These are phyloP conservation scores for Venturia aucupariae DNA, from an alignment of 2,329 filamentous ascomycete genomes.

Conservation along the genomic window DNA sequence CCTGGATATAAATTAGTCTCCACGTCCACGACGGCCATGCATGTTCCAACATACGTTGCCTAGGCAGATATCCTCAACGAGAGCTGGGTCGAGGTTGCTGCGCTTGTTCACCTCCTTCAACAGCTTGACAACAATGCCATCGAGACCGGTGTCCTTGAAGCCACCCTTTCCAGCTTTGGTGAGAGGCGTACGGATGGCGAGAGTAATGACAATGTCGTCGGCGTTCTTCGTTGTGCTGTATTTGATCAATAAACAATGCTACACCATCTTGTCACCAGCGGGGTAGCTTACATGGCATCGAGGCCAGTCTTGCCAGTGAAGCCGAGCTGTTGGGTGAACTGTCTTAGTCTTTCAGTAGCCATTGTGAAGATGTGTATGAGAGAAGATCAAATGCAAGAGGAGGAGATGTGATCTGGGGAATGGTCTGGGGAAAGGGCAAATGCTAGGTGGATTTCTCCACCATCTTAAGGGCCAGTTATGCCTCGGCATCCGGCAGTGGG, in stretches of 20 bases:
- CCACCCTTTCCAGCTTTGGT: conserved; percentile 84
- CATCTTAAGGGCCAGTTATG: neutral
- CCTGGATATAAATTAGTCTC: conserved; percentile 39
- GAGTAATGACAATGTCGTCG: conserved; percentile 93
- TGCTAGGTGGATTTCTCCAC: neutral
- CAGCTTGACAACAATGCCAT: conserved; percentile 75
- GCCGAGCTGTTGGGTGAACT: conserved; percentile 13
- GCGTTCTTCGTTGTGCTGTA: conserved; percentile 62
- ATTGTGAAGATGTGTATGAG: conserved; percentile 3
- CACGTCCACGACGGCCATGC: no score
- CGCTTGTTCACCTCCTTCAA: conserved; percentile 58
- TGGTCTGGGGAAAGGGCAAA: neutral
- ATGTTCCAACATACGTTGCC: conserved; percentile 60
- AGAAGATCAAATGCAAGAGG: neutral
- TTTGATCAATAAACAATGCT: neutral
- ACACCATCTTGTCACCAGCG: neutral
- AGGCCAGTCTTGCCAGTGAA: conserved; percentile 9
- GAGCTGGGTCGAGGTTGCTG: conserved; percentile 66
- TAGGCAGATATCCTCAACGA: conserved; percentile 83
- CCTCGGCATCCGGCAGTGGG: conserved; percentile 1
- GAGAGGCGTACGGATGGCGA: conserved; percentile 81
- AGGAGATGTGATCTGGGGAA: neutral
- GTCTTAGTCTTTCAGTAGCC: conserved; percentile 13
- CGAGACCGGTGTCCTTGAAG: conserved; percentile 87
- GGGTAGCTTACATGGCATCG: conserved; percentile 14